Evolutionary conservation across 2,329 filamentous ascomycete genomes (phyloP).

Genomic region (Ophiosphaerella herpotricha): DNA sequence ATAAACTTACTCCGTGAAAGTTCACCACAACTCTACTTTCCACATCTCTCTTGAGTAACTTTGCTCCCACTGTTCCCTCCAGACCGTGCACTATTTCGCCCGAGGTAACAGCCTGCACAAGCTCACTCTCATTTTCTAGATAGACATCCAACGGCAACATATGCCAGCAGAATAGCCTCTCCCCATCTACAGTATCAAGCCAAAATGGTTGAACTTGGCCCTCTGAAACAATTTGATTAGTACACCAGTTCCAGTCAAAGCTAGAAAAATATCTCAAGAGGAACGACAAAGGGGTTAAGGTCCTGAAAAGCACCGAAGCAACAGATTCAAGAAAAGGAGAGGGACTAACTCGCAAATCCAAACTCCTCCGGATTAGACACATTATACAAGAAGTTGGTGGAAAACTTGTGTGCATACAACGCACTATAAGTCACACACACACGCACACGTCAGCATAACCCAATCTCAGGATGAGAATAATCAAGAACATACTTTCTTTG

Average conservation of each 20-base stretch:
- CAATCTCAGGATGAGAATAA: neutral
- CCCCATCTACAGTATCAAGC: constrained; percentile 73
- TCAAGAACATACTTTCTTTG: constrained; percentile 73
- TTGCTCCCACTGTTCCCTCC: constrained; percentile 54
- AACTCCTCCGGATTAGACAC: constrained; percentile 77
- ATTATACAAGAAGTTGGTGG: constrained; percentile 73
- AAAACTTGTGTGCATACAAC: constrained; percentile 81
- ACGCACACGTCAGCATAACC: neutral
- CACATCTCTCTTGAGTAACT: constrained; percentile 55
- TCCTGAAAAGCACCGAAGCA: neutral
- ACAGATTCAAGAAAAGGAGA: neutral
- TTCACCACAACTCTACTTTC: constrained; percentile 61
- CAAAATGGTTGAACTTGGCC: constrained; percentile 89
- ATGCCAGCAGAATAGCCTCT: constrained; percentile 87
- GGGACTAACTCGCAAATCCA: constrained; percentile 75
- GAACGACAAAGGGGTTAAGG: too few species aligned
- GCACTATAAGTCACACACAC: constrained; percentile 57
- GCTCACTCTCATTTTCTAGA: constrained; percentile 67
- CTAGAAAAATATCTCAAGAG: too few species aligned
- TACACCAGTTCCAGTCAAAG: too few species aligned
- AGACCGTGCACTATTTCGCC: constrained; percentile 54
- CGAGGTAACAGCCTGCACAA: constrained; percentile 45
- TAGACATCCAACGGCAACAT: constrained; percentile 81
- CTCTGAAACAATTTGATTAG: constrained; percentile 52
- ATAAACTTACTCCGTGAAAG: constrained; percentile 64